Evolutionary conservation across 306 rosid species (phyloP).

Genomic region (Castanospermum australe): DNA sequence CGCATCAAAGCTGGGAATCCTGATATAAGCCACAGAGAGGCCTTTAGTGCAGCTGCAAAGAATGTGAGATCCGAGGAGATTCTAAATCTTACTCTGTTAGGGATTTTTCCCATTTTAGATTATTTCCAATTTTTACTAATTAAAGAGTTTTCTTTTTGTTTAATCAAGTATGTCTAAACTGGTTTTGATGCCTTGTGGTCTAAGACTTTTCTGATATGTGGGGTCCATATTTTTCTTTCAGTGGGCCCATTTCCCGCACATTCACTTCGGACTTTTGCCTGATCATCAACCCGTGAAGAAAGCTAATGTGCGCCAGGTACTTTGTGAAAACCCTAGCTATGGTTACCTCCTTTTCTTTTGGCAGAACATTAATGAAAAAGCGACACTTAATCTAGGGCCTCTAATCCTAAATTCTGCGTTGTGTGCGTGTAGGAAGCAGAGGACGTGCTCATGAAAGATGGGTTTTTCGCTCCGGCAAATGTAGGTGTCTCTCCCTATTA

Average conservation of each 20-base stretch:
- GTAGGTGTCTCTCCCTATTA: constrained; percentile 78
- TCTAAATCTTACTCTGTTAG: constrained; percentile 33
- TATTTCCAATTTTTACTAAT: constrained; percentile 13
- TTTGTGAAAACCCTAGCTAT: constrained; percentile 40
- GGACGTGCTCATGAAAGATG: constrained; percentile 74
- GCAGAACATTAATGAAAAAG: constrained; percentile 1
- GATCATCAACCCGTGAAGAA: constrained; percentile 82
- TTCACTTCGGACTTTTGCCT: constrained; percentile 95
- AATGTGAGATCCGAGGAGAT: constrained; percentile 64
- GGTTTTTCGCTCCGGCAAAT: constrained; percentile 57
- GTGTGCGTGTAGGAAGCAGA: constrained; percentile 70
- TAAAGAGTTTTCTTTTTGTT: constrained; percentile 19
- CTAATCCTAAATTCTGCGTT: not conserved
- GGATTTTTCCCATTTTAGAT: constrained; percentile 13
- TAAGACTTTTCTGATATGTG: not conserved
- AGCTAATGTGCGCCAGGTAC: constrained; percentile 73
- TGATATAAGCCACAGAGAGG: constrained; percentile 97
- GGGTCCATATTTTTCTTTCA: constrained; percentile 36
- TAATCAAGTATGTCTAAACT: not conserved
- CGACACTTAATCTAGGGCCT: constrained; percentile 29
- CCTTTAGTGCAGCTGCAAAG: constrained; percentile 99
- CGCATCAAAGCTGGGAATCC: constrained; percentile 99
- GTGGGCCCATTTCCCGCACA: constrained; percentile 99
- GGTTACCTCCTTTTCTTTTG: constrained; percentile 11
- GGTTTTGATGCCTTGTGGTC: not conserved